These are phyloP conservation scores for Lachancea quebecensis DNA, from an alignment of 805 yeast species.

Conservation along the genomic window DNA sequence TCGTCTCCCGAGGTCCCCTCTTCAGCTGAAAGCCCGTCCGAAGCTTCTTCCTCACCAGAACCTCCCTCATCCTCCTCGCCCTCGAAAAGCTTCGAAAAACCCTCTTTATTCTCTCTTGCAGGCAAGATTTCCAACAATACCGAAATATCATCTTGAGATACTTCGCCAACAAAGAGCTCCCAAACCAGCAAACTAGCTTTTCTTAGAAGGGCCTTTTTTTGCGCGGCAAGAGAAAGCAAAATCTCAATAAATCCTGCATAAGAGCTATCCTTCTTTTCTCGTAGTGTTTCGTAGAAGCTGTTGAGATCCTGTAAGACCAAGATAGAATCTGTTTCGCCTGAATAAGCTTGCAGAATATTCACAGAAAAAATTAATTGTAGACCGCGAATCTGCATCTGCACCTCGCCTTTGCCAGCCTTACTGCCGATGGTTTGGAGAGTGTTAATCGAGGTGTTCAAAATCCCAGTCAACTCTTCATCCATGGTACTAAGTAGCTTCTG, in stretches of 20 bases:
- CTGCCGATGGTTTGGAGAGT: slow-evolving; percentile 35
- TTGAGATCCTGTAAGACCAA: slow-evolving; percentile 67
- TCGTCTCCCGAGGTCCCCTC: slow-evolving; percentile 26
- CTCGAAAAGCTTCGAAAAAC: slow-evolving; percentile 70
- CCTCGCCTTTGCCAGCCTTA: slow-evolving; percentile 8
- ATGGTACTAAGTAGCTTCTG: slow-evolving; percentile 35
- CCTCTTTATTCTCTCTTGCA: slow-evolving; percentile 73
- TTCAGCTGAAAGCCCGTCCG: slow-evolving; percentile 30
- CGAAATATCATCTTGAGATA: slow-evolving; percentile 40
- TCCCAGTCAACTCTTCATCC: slow-evolving; percentile 49
- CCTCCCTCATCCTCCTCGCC: slow-evolving; percentile 39
- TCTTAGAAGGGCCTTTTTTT: slow-evolving; percentile 50
- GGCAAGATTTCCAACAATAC: slow-evolving; percentile 48
- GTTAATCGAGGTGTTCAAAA: slow-evolving; percentile 44
- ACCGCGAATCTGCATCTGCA: slow-evolving; percentile 41
- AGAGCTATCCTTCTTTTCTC: slow-evolving; percentile 34
- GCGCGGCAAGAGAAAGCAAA: slow-evolving; percentile 48
- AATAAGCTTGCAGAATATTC: slow-evolving; percentile 67
- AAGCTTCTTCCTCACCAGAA: slow-evolving; percentile 27
- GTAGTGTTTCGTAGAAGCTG: slow-evolving; percentile 33
- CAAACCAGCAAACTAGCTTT: slow-evolving; percentile 50
- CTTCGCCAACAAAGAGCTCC: slow-evolving; percentile 46
- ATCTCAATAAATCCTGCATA: slow-evolving; percentile 52
- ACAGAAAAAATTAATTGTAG: slow-evolving; percentile 74
- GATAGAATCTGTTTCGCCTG: slow-evolving; percentile 72